These are phyloP conservation scores for Aspergillus brunneoviolaceus DNA, from an alignment of 2,329 filamentous ascomycete species.

Conservation along the genomic window DNA sequence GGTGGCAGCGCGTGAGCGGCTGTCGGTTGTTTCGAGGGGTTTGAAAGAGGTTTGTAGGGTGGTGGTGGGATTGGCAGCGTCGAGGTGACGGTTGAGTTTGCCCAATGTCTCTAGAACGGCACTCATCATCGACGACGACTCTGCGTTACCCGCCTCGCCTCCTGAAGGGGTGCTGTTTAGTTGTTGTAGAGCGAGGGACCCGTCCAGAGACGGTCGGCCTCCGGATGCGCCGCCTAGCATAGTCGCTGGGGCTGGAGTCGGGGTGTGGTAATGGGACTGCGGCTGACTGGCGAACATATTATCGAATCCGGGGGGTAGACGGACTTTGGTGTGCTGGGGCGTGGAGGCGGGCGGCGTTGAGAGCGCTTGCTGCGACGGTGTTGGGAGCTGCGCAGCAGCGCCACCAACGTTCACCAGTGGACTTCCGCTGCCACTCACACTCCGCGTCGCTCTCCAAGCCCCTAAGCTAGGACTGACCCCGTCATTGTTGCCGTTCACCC, in stretches of 20 bases:
- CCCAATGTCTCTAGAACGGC: constrained; percentile 38
- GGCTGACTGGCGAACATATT: constrained; percentile 36
- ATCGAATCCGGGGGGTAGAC: constrained; percentile 40
- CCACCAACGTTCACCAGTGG: background rate
- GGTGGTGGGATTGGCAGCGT: constrained; percentile 23
- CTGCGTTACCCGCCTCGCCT: background rate
- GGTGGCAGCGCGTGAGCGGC: background rate
- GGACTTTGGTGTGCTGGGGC: constrained; percentile 20
- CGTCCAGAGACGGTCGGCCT: no score
- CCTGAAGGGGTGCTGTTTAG: background rate
- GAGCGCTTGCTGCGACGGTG: constrained; percentile 9
- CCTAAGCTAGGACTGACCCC: background rate
- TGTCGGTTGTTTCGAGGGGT: background rate
- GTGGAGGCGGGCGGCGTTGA: constrained; percentile 7
- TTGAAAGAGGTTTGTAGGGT: constrained; percentile 18
- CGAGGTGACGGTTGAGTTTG: constrained; percentile 39
- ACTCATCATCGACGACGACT: constrained; percentile 26
- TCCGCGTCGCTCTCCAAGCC: background rate
- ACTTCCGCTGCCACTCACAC: constrained; percentile 9
- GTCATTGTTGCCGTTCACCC: background rate
- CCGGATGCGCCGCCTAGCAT: no score
- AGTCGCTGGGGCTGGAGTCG: background rate
- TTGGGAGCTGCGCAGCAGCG: background rate
- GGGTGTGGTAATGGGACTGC: background rate
- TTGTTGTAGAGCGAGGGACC: background rate